These are phyloP conservation scores for Biscogniauxia sp. DNA, from an alignment of 2,329 filamentous ascomycete genomes.

Conservation along the genomic window DNA sequence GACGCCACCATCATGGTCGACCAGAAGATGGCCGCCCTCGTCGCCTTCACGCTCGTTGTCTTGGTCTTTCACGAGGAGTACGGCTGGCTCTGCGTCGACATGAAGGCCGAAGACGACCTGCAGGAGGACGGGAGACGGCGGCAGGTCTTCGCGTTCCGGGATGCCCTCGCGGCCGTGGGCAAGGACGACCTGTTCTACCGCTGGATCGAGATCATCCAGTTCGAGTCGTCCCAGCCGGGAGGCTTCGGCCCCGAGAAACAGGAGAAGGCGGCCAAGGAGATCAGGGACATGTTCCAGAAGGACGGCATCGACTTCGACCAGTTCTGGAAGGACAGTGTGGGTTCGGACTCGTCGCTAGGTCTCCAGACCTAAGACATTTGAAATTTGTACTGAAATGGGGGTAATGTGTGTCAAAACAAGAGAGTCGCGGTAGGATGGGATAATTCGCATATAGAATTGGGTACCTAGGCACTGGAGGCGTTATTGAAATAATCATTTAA, in stretches of 20 bases:
- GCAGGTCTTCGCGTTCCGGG: conserved; percentile 78
- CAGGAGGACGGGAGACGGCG: conserved; percentile 59
- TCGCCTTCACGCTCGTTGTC: conserved; percentile 71
- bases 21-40: conserved; percentile 54
- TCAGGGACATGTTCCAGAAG: conserved; percentile 70
- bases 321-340: conserved; percentile 68
- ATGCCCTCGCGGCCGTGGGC: conserved; percentile 69
- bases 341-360: conserved; percentile 35
- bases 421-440: too few relatives aligned
- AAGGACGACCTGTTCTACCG: conserved; percentile 89
- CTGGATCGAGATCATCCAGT: conserved; percentile 92
- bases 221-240: conserved; percentile 73
- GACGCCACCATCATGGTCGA: conserved; percentile 69
- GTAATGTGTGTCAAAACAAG: too few relatives aligned
- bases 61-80: conserved; percentile 65
- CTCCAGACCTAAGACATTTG: neutral
- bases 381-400: too few relatives aligned
- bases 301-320: conserved; percentile 80
- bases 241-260: conserved; percentile 77
- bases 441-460: too few relatives aligned
- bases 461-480: too few relatives aligned
- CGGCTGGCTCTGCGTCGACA: conserved; percentile 70
- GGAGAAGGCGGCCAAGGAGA: conserved; percentile 67
- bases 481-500: too few relatives aligned
- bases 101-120: conserved; percentile 36